A percentile compares a stretch with the other conserved stretches of the same genome.
phyloP scores from a whole-genome alignment of 805 yeast genomes.

The Diddensiella transvaalensis region DNA sequence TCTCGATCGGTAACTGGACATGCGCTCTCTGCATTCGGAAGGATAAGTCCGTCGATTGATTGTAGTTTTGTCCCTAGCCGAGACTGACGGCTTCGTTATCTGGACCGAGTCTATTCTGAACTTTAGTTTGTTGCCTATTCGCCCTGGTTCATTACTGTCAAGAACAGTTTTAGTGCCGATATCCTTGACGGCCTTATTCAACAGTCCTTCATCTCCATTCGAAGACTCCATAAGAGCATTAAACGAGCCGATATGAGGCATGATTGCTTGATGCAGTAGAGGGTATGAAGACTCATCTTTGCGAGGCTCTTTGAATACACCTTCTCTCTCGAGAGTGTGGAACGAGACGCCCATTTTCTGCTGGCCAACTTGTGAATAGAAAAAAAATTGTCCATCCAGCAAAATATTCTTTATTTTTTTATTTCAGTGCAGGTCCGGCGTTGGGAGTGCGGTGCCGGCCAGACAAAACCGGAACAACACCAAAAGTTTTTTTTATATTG shows the following conservation, averaged over 20 bases:
- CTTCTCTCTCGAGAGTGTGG: conserved; percentile 83
- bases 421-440: not conserved
- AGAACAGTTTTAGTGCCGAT: conserved; percentile 83
- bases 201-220: conserved; percentile 61
- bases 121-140: conserved; percentile 79
- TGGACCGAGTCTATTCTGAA: conserved; percentile 87
- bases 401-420: not conserved
- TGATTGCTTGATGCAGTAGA: conserved; percentile 79
- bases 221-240: conserved; percentile 91
- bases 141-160: conserved; percentile 66
- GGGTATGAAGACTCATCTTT: conserved; percentile 81
- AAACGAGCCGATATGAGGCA: conserved; percentile 94
- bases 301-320: conserved; percentile 84
- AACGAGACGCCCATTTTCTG: conserved; percentile 45
- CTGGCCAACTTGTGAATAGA: not conserved
- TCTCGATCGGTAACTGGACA: conserved; percentile 76
- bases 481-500: not conserved
- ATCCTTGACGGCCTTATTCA: conserved; percentile 82
- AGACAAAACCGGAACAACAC: not conserved
- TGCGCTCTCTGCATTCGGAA: conserved; percentile 84
- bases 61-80: conserved; percentile 67
- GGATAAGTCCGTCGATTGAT: conserved; percentile 78
- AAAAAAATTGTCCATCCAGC: not conserved
- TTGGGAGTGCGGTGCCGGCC: too few relatives aligned
- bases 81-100: conserved; percentile 79